Conservation (phyloP, 176 grass and related monocot genomes). For the Rhynchospora breviuscula region DNA sequence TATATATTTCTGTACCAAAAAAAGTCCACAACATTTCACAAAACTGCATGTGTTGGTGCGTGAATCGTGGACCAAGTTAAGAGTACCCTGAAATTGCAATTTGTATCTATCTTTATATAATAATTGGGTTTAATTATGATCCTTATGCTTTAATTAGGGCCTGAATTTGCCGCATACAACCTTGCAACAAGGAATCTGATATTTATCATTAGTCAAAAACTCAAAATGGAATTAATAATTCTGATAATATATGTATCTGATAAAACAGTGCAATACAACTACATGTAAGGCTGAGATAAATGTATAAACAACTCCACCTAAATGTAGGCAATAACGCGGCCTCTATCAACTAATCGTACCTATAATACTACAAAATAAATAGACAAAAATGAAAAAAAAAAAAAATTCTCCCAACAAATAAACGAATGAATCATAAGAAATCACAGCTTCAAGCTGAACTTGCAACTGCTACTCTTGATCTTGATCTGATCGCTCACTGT, state of each 20-base stretch:
- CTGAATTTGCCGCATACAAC: not conserved
- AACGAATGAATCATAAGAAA: not conserved
- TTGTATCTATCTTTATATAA: not conserved
- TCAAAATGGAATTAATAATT: not conserved
- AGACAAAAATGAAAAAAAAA: not conserved
- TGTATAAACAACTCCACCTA: slow-evolving; percentile 18
- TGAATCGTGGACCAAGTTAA: not conserved
- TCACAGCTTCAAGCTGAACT: slow-evolving; percentile 71
- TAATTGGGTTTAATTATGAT: not conserved
- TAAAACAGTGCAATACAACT: not conserved
- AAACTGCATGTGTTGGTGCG: slow-evolving; percentile 1
- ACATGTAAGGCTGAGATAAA: not conserved
- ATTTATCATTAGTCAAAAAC: slow-evolving; percentile 5
- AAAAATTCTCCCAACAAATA: not conserved
- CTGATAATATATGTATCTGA: not conserved
- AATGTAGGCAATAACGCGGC: slow-evolving; percentile 7
- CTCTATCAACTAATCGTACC: not conserved
- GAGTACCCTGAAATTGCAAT: not conserved
- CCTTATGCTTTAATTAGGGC: slow-evolving; percentile 5
- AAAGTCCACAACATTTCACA: not conserved
- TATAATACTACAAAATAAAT: not conserved
- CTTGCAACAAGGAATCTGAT: slow-evolving; percentile 10
- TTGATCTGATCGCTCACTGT: slow-evolving; percentile 55
- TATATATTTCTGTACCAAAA: not conserved
- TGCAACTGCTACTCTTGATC: slow-evolving; percentile 91